Evolutionary conservation across 2,329 filamentous ascomycete genomes (phyloP).

Genomic region (Fusarium sarcochroum): DNA sequence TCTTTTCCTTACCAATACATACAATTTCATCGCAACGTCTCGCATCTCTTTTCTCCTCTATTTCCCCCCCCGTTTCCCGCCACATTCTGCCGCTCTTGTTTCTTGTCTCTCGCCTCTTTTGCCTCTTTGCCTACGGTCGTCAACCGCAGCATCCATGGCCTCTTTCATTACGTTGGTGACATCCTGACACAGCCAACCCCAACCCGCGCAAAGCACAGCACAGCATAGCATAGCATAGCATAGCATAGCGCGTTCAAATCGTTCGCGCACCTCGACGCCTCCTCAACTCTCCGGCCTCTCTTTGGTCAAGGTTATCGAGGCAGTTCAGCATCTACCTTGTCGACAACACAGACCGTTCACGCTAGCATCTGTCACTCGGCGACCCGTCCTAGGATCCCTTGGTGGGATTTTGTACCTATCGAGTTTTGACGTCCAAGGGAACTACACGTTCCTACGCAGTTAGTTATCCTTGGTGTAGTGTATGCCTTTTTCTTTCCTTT

Average conservation of each 20-base stretch:
- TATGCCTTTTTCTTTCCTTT: conserved; percentile 24
- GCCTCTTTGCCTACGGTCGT: conserved; percentile 2
- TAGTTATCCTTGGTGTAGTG: conserved; percentile 11
- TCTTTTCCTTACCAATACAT: not conserved
- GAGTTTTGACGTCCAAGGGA: not conserved
- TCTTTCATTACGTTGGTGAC: conserved; percentile 12
- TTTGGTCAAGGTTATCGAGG: not conserved
- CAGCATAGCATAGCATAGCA: conserved; percentile 10
- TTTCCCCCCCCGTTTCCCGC: conserved; percentile 15
- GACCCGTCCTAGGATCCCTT: conserved; percentile 29
- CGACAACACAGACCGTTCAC: conserved; percentile 12
- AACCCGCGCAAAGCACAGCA: conserved; percentile 8
- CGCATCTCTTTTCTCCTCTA: conserved; percentile 16
- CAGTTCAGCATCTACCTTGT: not conserved
- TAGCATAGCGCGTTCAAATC: conserved; percentile 10
- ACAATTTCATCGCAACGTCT: conserved; percentile 14
- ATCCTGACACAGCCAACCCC: conserved; percentile 4
- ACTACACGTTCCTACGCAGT: conserved; percentile 6
- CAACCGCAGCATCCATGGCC: conserved; percentile 3
- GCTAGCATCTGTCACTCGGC: conserved; percentile 20
- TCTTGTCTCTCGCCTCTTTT: conserved; percentile 15
- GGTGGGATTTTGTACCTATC: conserved; percentile 16
- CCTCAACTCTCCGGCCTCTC: not conserved
- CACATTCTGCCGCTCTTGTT: conserved; percentile 13
- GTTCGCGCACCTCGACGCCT: conserved; percentile 1